These are phyloP conservation scores for Boletus tylopilopsis DNA, from an alignment of 768 basidiomycete genomes.

Conservation along the genomic window DNA sequence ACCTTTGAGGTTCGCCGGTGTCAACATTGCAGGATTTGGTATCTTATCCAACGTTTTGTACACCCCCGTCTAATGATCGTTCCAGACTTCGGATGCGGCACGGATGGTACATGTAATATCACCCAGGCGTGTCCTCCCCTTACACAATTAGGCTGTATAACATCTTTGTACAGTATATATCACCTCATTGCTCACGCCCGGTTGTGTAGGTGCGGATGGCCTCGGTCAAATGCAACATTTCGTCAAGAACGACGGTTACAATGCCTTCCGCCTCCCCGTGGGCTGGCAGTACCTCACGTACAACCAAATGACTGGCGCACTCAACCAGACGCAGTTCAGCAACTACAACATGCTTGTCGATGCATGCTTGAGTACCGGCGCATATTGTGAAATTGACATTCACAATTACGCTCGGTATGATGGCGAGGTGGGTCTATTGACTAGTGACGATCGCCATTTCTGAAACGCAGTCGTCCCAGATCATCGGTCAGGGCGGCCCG, in stretches of 20 bases:
- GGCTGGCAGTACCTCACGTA: constrained; percentile 55
- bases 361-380: constrained; percentile 44
- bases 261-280: constrained; percentile 56
- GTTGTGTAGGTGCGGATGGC: constrained; percentile 13
- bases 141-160: constrained; percentile 39
- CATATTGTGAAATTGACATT: constrained; percentile 53
- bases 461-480: constrained; percentile 24
- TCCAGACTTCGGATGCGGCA: constrained; percentile 45
- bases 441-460: background rate
- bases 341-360: constrained; percentile 47
- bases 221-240: constrained; percentile 62
- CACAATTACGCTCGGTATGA: constrained; percentile 63
- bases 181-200: background rate
- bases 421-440: constrained; percentile 30
- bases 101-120: constrained; percentile 40
- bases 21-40: constrained; percentile 54
- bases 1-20: constrained; percentile 37
- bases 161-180: background rate
- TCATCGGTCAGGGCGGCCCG: constrained; percentile 63
- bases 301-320: constrained; percentile 34
- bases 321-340: constrained; percentile 42
- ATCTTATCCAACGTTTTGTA: background rate
- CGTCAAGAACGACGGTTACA: constrained; percentile 49
- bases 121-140: constrained; percentile 44
- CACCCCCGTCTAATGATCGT: background rate